Evolutionary conservation across 2,329 filamentous ascomycete species (phyloP), one percentile per base, ranked within the genome.

Genomic region (Knufia petricola): DNA sequence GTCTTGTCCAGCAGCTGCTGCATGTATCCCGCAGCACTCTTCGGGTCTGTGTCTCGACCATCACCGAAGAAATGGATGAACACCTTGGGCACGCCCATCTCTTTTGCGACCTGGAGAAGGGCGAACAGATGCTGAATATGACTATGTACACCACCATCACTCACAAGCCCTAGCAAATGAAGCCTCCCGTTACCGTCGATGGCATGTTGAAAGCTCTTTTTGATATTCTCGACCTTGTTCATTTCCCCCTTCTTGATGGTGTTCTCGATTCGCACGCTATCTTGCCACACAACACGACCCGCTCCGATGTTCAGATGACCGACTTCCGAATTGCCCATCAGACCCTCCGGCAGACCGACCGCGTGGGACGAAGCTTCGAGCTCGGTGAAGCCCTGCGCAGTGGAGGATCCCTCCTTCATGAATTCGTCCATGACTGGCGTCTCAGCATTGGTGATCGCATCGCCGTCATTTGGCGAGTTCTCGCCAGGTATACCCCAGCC

Each of bases 11-110:
- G 69, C 30, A 98, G 77, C 65, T 89, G 79, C 69, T 95, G 75
- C 80, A 98, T 82, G 70, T 95, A 95, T 42, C 77, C 85, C 40
- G 81, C 82, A 49, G 85, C 85, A 52, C 87, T 95, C 78, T 95
- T 95, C 66, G 92, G 92, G 67, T 98, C 92, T 57, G 90, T 96
- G 65, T 98, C 92, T 66, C 92, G 86, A 60, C 92, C 92, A 69
- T 98, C 92, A 56, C 87, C 92, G 65, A 98, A 96, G 79, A 96
- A 96, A 78, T 98, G 92, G 64, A 98, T 94, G 74, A 84, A 96
- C 61, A 98, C 89, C 62, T 96, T 76, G 59, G 89, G 87, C 28
- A 98, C 79, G 41, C 79, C 81, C 63, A 86, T 81, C 61, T 86
- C 82, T 77, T 95, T 95, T 63, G 92, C 92, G 31, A 92, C 85